A percentile compares a stretch with the other conserved stretches of the same genome.
These are phyloP conservation scores for Cerioporus squamosus DNA, from an alignment of 1,284 basidiomycete genomes.

Conservation along the genomic window DNA sequence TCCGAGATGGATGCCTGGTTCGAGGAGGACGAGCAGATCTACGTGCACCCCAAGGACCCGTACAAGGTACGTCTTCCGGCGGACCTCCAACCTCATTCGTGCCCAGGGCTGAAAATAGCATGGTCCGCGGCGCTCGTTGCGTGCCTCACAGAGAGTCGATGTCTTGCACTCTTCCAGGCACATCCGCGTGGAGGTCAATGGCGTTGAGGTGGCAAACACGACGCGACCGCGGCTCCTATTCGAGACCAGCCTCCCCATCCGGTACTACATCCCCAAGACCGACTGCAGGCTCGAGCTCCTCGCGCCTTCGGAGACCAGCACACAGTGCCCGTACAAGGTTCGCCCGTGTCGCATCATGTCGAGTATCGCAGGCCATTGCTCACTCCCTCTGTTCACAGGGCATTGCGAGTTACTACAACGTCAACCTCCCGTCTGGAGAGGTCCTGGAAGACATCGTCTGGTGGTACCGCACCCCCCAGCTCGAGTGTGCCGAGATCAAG, in stretches of 20 bases:
- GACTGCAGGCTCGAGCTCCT: constrained; percentile 59
- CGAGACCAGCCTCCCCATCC: constrained; percentile 58
- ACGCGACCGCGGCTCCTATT: constrained; percentile 56
- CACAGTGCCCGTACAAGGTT: constrained; percentile 70
- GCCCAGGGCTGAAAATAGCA: background rate
- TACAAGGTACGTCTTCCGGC: constrained; percentile 54
- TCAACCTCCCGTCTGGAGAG: constrained; percentile 50
- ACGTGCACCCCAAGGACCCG: constrained; percentile 66
- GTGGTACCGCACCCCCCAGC: constrained; percentile 61
- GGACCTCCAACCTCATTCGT: background rate
- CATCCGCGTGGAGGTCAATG: constrained; percentile 61
- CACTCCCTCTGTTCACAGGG: constrained; percentile 46
- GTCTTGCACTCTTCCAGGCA: constrained; percentile 63
- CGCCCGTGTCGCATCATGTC: constrained; percentile 8
- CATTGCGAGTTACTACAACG: constrained; percentile 59
- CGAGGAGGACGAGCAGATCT: constrained; percentile 68
- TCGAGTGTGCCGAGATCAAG: constrained; percentile 53
- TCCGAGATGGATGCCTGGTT: constrained; percentile 64
- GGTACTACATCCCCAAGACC: constrained; percentile 65
- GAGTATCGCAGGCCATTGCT: background rate
- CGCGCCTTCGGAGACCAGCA: constrained; percentile 47
- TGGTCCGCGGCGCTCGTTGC: background rate
- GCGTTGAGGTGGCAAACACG: constrained; percentile 65
- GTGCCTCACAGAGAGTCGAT: constrained; percentile 53
- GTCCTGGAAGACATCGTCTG: constrained; percentile 57